Percentiles rank a stretch among this genome's conserved stretches.
Evolutionary conservation across 257 asterid genomes (phyloP).

Genomic region (Eucommia ulmoides): DNA sequence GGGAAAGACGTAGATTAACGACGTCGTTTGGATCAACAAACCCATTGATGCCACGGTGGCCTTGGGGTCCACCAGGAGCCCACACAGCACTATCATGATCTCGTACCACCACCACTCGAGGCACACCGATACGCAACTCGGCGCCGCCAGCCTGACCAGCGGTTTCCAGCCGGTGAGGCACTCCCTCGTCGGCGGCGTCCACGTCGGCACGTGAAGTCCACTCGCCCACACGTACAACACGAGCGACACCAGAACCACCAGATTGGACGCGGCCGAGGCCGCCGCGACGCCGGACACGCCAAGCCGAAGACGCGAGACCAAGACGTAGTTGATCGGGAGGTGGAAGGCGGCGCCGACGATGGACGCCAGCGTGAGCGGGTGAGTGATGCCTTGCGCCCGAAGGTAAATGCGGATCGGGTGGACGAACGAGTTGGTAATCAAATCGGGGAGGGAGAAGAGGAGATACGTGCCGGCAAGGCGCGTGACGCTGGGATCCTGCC

Average conservation of each 20-base stretch:
- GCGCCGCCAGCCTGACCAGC: slow-evolving; percentile 54
- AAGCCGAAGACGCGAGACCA: slow-evolving; percentile 32
- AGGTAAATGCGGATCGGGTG: slow-evolving; percentile 79
- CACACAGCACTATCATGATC: slow-evolving; percentile 69
- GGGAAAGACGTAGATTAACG: slow-evolving; percentile 60
- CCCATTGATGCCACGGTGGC: slow-evolving; percentile 88
- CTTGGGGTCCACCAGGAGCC: slow-evolving; percentile 60
- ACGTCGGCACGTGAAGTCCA: slow-evolving; percentile 39
- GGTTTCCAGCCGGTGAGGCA: slow-evolving; percentile 77
- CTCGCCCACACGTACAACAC: slow-evolving; percentile 27
- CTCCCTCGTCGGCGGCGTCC: slow-evolving; percentile 41
- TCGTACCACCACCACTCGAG: slow-evolving; percentile 97
- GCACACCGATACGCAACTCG: slow-evolving; percentile 78
- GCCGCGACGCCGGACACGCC: slow-evolving; percentile 80
- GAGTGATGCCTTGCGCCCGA: slow-evolving; percentile 84
- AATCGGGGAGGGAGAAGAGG: slow-evolving; percentile 61
- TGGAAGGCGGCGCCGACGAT: slow-evolving; percentile 47
- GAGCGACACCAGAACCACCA: slow-evolving; percentile 24
- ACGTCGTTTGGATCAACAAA: slow-evolving; percentile 56
- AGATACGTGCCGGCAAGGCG: slow-evolving; percentile 50
- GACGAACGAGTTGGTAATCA: slow-evolving; percentile 49
- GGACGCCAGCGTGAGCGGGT: slow-evolving; percentile 49
- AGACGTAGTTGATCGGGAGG: slow-evolving; percentile 37
- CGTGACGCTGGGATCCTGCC: slow-evolving; percentile 58
- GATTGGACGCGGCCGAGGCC: slow-evolving; percentile 58